Evolutionary conservation across 208 protist genomes (phyloP).

Genomic region (Willaertia magna): DNA sequence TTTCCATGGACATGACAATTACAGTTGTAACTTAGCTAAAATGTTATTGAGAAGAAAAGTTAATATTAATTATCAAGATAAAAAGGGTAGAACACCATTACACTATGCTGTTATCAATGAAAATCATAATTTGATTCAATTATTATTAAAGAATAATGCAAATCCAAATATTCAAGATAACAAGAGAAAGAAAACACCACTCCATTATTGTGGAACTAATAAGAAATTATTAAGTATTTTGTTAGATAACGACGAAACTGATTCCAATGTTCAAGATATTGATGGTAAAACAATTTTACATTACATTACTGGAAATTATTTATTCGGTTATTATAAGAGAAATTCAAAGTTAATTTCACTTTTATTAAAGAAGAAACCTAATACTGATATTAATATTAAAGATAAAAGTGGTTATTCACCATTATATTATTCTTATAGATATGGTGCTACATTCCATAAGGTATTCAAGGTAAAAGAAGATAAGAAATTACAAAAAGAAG

Average conservation of each 20-base stretch:
- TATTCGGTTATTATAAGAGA: background rate
- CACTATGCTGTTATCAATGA: background rate
- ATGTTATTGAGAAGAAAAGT: background rate
- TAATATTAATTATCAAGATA: background rate
- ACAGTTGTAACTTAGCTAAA: background rate
- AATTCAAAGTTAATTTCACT: background rate
- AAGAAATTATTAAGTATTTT: background rate
- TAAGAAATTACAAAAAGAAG: background rate
- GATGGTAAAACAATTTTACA: background rate
- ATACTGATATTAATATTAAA: background rate
- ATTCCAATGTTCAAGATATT: background rate
- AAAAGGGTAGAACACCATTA: background rate
- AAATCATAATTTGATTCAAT: background rate
- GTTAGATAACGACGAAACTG: background rate
- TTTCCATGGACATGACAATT: background rate
- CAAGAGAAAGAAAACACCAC: background rate
- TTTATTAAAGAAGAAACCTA: background rate
- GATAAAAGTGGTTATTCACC: constrained; percentile 4
- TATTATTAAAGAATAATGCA: background rate
- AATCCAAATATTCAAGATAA: background rate
- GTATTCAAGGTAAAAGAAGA: background rate
- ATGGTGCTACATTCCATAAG: background rate
- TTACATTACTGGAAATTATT: background rate
- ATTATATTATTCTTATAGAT: constrained; percentile 1
- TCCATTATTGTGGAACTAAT: background rate